Conservation (phyloP, 2,329 filamentous ascomycete species). For the Fusarium euwallaceae region DNA sequence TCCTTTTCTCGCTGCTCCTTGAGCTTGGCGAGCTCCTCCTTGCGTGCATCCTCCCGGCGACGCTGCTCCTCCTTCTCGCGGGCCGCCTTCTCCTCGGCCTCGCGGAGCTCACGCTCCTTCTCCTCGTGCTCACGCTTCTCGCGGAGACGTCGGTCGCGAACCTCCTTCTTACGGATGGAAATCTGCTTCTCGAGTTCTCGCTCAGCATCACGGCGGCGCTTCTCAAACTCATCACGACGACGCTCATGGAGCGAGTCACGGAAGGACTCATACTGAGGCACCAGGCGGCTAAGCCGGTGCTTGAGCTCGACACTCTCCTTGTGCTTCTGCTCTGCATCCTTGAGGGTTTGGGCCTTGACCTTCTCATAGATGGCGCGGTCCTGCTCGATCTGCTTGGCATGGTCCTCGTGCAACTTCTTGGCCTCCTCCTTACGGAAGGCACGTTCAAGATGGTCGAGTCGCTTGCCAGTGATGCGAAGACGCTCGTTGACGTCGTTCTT, state of each 20-base stretch:
- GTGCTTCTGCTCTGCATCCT: constrained; percentile 88
- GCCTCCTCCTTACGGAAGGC: constrained; percentile 95
- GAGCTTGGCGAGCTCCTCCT: constrained; percentile 75
- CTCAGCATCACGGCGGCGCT: constrained; percentile 90
- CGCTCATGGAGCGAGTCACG: constrained; percentile 85
- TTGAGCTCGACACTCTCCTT: constrained; percentile 93
- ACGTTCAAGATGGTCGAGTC: constrained; percentile 96
- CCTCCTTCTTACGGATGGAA: constrained; percentile 86
- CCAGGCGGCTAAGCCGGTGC: constrained; percentile 87
- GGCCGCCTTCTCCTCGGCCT: constrained; percentile 86
- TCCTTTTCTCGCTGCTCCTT: constrained; percentile 76
- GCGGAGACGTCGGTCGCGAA: constrained; percentile 83
- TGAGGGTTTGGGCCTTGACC: constrained; percentile 81
- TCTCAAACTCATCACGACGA: constrained; percentile 95
- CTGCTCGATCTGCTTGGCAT: constrained; percentile 81
- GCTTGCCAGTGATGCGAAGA: constrained; percentile 91
- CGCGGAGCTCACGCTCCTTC: constrained; percentile 79
- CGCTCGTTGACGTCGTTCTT: constrained; percentile 96
- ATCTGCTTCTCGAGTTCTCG: constrained; percentile 95
- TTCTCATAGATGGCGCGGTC: constrained; percentile 86
- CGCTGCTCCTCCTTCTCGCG: constrained; percentile 89
- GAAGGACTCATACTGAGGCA: constrained; percentile 88
- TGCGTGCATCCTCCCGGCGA: constrained; percentile 83
- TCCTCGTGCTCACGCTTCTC: constrained; percentile 90
- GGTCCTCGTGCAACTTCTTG: constrained; percentile 91